Percentiles rank a stretch among this genome's conserved stretches.
Conservation (phyloP, 495 filamentous ascomycete genomes). For the Articulospora tetracladia region DNA sequence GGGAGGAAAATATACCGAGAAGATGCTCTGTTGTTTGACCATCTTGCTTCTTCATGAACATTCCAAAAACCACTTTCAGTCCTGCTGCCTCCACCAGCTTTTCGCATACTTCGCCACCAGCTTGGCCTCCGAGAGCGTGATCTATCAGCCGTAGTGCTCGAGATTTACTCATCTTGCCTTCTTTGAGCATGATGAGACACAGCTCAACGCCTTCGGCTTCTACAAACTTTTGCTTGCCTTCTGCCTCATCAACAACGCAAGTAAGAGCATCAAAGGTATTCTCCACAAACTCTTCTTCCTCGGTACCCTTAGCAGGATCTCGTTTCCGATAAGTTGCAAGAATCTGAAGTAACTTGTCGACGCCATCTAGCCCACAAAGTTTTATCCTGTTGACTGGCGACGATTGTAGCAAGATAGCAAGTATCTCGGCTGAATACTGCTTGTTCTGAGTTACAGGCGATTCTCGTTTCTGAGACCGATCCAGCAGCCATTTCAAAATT, state of each 20-base stretch:
- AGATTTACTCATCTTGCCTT: constrained; percentile 75
- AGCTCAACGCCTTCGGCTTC: constrained; percentile 93
- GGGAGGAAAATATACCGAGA: constrained; percentile 80
- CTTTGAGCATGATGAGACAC: constrained; percentile 80
- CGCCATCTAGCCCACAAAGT: constrained; percentile 63
- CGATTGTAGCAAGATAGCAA: constrained; percentile 81
- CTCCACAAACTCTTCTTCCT: constrained; percentile 93
- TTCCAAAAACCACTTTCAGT: constrained; percentile 75
- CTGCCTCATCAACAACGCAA: constrained; percentile 69
- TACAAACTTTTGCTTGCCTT: constrained; percentile 78
- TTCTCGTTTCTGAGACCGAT: constrained; percentile 63
- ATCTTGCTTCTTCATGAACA: constrained; percentile 89
- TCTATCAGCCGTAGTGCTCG: constrained; percentile 78
- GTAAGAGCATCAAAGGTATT: constrained; percentile 85
- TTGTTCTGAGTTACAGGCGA: constrained; percentile 75
- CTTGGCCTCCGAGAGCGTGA: constrained; percentile 66
- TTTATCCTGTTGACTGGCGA: constrained; percentile 58
- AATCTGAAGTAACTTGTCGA: constrained; percentile 78
- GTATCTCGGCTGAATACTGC: constrained; percentile 88
- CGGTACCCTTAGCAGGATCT: constrained; percentile 80
- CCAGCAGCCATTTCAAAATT: constrained; percentile 72
- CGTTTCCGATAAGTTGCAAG: constrained; percentile 84
- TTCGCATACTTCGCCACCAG: constrained; percentile 57
- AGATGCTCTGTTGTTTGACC: constrained; percentile 73
- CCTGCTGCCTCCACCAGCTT: constrained; percentile 79